phyloP scores from a whole-genome alignment of 495 filamentous ascomycete genomes.

The Penicillium herquei region DNA sequence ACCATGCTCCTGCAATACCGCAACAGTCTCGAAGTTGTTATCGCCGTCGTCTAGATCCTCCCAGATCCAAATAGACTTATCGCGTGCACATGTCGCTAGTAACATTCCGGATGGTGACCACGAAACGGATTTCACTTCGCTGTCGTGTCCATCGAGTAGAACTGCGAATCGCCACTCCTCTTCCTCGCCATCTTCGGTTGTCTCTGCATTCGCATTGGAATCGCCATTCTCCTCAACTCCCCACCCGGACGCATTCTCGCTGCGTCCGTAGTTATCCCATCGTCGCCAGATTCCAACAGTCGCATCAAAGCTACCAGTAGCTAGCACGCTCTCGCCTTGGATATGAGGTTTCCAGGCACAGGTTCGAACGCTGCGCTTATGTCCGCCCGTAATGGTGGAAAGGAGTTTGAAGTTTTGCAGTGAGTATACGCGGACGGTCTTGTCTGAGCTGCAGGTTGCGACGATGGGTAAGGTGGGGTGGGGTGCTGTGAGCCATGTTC shows the following conservation, averaged over 20 bases:
- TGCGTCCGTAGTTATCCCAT: constrained; percentile 48
- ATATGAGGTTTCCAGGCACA: constrained; percentile 80
- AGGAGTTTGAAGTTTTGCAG: constrained; percentile 75
- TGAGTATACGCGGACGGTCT: constrained; percentile 83
- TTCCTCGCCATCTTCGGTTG: constrained; percentile 52
- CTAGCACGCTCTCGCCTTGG: constrained; percentile 67
- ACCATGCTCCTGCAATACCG: constrained; percentile 89
- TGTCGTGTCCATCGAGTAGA: constrained; percentile 89
- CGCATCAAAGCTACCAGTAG: constrained; percentile 87
- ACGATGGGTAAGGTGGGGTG: constrained; percentile 87
- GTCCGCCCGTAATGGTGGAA: constrained; percentile 78
- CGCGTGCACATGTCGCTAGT: constrained; percentile 84
- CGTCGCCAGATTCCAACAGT: constrained; percentile 86
- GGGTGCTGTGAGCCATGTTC: constrained; percentile 79
- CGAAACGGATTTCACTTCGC: constrained; percentile 82
- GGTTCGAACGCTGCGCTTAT: constrained; percentile 79
- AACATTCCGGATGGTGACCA: constrained; percentile 78
- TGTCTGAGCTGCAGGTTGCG: constrained; percentile 83
- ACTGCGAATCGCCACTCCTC: constrained; percentile 87
- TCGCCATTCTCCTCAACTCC: neutral
- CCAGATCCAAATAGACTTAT: constrained; percentile 99
- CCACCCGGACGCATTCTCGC: constrained; percentile 23
- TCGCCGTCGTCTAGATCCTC: constrained; percentile 81
- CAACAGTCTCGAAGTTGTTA: constrained; percentile 94
- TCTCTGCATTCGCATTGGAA: constrained; percentile 17